phyloP scores from a whole-genome alignment of 2,329 filamentous ascomycete species.

The Rhynchosporium graminicola region DNA sequence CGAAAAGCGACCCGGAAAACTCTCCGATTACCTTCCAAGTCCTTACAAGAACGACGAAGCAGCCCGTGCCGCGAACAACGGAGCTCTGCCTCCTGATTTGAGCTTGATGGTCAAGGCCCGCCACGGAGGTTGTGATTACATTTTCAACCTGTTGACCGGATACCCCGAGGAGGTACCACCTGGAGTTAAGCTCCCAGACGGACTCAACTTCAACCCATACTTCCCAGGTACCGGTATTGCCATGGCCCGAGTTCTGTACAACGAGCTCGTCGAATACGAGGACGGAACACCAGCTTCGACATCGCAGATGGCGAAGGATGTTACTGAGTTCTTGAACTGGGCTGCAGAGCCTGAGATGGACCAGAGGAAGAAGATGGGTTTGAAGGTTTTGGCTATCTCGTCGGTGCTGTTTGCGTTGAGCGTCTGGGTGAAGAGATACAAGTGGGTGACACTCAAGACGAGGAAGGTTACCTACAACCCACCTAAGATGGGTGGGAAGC shows the following conservation, averaged over 20 bases:
- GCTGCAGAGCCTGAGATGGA: slow-evolving; percentile 99
- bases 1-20: slow-evolving; percentile 97
- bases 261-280: slow-evolving; percentile 97
- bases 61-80: slow-evolving; percentile 95
- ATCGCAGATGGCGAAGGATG: slow-evolving; percentile 99
- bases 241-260: slow-evolving; percentile 98
- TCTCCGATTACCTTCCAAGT: slow-evolving; percentile 91
- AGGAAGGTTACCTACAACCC: slow-evolving; percentile 90
- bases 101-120: slow-evolving; percentile 96
- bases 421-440: slow-evolving; percentile 99
- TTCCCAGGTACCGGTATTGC: slow-evolving; percentile 99
- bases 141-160: slow-evolving; percentile 94
- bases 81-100: slow-evolving; percentile 95
- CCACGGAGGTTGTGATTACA: slow-evolving; percentile 97
- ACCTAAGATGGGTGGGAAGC: slow-evolving; percentile 47
- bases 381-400: slow-evolving; percentile 87
- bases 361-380: slow-evolving; percentile 98
- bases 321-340: slow-evolving; percentile 99
- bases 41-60: slow-evolving; percentile 99
- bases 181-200: slow-evolving; percentile 79
- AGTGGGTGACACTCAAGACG: slow-evolving; percentile 96
- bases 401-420: slow-evolving; percentile 80
- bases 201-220: slow-evolving; percentile 99
- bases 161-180: slow-evolving; percentile 96
- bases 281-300: slow-evolving; percentile 91